Conservation (phyloP, 2,329 filamentous ascomycete genomes). For the Bipolaris zeicola region DNA sequence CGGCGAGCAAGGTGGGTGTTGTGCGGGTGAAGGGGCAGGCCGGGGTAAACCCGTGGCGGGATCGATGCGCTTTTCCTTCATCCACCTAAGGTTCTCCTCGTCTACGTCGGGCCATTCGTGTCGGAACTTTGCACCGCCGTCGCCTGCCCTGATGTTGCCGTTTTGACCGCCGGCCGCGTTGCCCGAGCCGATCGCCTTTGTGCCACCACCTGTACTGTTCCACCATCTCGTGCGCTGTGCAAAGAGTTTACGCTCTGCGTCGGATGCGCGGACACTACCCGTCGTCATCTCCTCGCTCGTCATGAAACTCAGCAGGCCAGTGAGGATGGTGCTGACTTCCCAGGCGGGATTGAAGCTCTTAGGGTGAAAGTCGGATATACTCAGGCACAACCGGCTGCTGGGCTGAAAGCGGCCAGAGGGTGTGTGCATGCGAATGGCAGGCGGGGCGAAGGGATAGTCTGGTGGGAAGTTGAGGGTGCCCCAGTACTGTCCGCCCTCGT, state of each 20-base stretch:
- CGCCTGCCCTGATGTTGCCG: slow-evolving; percentile 78
- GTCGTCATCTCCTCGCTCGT: slow-evolving; percentile 99
- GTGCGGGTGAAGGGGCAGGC: slow-evolving; percentile 51
- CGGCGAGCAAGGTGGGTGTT: slow-evolving; percentile 62
- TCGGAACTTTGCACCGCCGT: slow-evolving; percentile 89
- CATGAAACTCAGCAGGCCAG: slow-evolving; percentile 96
- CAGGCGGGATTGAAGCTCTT: slow-evolving; percentile 98
- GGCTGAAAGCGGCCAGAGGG: slow-evolving; percentile 95
- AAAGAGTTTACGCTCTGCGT: slow-evolving; percentile 76
- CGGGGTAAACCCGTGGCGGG: slow-evolving; percentile 71
- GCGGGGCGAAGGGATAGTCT: slow-evolving; percentile 96
- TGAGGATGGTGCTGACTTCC: slow-evolving; percentile 96
- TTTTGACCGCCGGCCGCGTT: slow-evolving; percentile 56
- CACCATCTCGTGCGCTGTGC: slow-evolving; percentile 87
- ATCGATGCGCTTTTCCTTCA: slow-evolving; percentile 82
- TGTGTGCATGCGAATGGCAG: slow-evolving; percentile 98
- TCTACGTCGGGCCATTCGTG: slow-evolving; percentile 90
- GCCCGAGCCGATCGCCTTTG: slow-evolving; percentile 57
- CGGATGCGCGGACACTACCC: slow-evolving; percentile 78
- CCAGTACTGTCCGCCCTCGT: slow-evolving; percentile 96
- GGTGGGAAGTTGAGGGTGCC: slow-evolving; percentile 93
- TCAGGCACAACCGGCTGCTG: slow-evolving; percentile 87
- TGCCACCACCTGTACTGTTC: slow-evolving; percentile 92
- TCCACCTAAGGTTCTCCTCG: slow-evolving; percentile 89
- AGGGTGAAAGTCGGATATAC: slow-evolving; percentile 96